Base-by-base conservation (phyloP, 148 eudicot species). In the Amaranthus hypochondriacus region DNA sequence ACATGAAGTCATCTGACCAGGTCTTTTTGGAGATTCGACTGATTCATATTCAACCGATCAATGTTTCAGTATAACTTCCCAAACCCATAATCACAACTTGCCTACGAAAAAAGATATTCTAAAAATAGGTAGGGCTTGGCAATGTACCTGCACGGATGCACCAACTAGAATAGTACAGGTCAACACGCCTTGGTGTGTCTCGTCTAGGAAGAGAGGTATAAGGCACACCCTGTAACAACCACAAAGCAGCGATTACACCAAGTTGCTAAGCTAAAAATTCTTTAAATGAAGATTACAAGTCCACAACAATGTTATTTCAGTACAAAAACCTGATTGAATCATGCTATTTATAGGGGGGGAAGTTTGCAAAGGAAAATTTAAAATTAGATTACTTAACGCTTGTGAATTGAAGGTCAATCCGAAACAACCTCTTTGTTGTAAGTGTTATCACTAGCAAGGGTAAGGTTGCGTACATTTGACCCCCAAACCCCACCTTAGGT, bases 141-240 rank as follows among this genome's bases (percentile, higher is more conserved):
- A 2, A 62, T 6, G 18, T 65, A 65, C 68, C 68, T 65, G 68
- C 68, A 47, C 68, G 68, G n/a, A 65, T 65, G 68, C 68, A 65
- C 68, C 68, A 65, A 65, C 68, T 65, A 47, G 68, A 65, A 48
- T 65, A 65, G n/a, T 46, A 65, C 2, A 65, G 68, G 48, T 65
- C 68, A 47, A 65, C 68, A 47, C 68, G 68, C 68, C 68, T 65
- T 47, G 68, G 68, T 65, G 14, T 65, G 10, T 65, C 68, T n/a
- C 39, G 68, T 65, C 68, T 65, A 65, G 68, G 52, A 48, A 65
- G 68, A 47, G 53, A 48, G 28, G 68, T 48, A 65, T 46, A 65
- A 47, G 68, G 68, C 53, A 65, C 68, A 65, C 68, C 68, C 68
- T 65, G 53, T 14, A 47, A 65, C 8, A 47, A 44, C 6, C 11